A percentile compares a stretch with the other conserved stretches of the same genome.
Evolutionary conservation across 176 grass and related monocot species (phyloP).

Genomic region (Cenchrus fungigraminus): DNA sequence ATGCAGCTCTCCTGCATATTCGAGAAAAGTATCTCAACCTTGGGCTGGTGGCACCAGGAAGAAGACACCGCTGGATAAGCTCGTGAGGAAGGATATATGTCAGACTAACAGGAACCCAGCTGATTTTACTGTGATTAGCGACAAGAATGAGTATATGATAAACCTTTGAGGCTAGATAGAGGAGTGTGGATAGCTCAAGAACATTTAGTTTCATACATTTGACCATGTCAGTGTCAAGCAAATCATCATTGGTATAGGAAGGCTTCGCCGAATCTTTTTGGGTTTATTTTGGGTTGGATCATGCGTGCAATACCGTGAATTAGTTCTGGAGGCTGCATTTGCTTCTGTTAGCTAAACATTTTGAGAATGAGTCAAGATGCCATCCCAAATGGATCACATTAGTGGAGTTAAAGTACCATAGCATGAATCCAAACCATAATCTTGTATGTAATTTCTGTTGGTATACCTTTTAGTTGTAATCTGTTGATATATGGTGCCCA

Average conservation of each 20-base stretch:
- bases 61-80: conserved; percentile 44
- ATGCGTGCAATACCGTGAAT: neutral
- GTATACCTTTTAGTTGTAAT: neutral
- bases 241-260: conserved; percentile 8
- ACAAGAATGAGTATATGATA: conserved; percentile 66
- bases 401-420: neutral
- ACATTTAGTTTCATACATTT: conserved; percentile 29
- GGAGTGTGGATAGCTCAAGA: neutral
- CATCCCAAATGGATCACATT: neutral
- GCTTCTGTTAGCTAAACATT: neutral
- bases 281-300: neutral
- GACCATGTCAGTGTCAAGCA: neutral
- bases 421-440: neutral
- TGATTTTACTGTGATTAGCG: conserved; percentile 67
- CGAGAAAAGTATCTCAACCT: neutral
- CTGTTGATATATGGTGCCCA: neutral
- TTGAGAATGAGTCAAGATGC: neutral
- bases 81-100: conserved; percentile 56
- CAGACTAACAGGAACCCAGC: conserved; percentile 71
- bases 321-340: neutral
- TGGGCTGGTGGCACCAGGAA: conserved; percentile 34
- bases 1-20: no score
- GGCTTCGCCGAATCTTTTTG: conserved; percentile 18
- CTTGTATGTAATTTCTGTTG: neutral
- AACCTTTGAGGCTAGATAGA: conserved; percentile 30